phyloP scores from a whole-genome alignment of 2,329 filamentous ascomycete genomes.

The Penicillium sp. region DNA sequence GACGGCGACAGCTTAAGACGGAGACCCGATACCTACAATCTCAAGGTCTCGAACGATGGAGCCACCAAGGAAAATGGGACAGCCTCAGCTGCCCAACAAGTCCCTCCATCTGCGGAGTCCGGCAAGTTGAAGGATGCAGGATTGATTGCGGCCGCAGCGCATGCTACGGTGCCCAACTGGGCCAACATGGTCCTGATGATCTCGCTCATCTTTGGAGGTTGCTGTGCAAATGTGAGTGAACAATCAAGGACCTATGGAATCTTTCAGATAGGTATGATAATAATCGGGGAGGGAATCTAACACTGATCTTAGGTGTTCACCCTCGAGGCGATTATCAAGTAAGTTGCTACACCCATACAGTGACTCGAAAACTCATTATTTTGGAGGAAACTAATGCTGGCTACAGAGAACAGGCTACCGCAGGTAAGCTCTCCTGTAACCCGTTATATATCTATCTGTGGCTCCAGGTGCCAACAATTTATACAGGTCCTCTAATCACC shows the following conservation, averaged over 20 bases:
- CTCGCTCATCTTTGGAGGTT: conserved; percentile 88
- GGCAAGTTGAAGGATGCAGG: conserved; percentile 8
- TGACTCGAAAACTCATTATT: not conserved
- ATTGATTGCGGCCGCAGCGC: conserved; percentile 30
- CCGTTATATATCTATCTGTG: not conserved
- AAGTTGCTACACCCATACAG: conserved; percentile 39
- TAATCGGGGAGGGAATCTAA: not conserved
- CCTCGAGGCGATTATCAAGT: conserved; percentile 93
- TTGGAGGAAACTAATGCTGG: conserved; percentile 7
- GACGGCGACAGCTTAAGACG: not conserved
- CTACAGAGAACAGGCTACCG: conserved; percentile 73
- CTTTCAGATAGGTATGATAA: too few relatives aligned
- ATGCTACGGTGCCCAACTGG: conserved; percentile 56
- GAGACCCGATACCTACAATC: not conserved
- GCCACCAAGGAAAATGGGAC: not conserved
- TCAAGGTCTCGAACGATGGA: not conserved
- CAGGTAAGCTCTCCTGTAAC: conserved; percentile 56
- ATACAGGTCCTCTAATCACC: conserved; percentile 73
- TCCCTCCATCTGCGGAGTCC: not conserved
- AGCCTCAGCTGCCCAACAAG: not conserved
- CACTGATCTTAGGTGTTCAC: conserved; percentile 73
- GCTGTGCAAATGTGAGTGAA: conserved; percentile 79
- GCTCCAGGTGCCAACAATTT: not conserved
- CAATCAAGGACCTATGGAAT: not conserved
- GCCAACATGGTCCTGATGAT: conserved; percentile 68